phyloP scores from a whole-genome alignment of 225 moss, liverwort and hornwort species.

The Polytrichum commune region DNA sequence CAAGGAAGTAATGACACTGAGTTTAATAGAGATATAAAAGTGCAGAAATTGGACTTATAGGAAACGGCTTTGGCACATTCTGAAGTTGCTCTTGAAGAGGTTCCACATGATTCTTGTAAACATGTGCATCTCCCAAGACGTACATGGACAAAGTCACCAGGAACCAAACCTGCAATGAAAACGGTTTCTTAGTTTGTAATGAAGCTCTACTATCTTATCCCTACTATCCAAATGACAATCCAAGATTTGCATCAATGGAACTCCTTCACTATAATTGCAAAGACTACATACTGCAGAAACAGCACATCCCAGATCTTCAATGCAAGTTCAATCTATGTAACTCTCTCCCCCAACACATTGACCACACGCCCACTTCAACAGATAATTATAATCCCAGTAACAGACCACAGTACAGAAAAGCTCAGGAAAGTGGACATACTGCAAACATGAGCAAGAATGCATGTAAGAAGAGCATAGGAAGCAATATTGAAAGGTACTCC shows the following conservation, averaged over 20 bases:
- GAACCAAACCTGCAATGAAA: conserved; percentile 55
- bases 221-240: too few species aligned
- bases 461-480: conserved; percentile 89
- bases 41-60: conserved; percentile 31
- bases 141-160: conserved; percentile 93
- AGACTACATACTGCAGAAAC: too few species aligned
- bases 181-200: too few species aligned
- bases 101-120: conserved; percentile 82
- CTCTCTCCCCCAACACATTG: too few species aligned
- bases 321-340: too few species aligned
- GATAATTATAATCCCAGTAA: neutral
- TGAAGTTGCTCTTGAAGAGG: conserved; percentile 70
- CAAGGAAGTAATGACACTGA: neutral
- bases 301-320: too few species aligned
- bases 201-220: too few species aligned
- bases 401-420: neutral
- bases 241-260: too few species aligned
- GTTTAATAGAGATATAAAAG: neutral
- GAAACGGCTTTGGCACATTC: conserved; percentile 81
- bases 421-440: conserved; percentile 34
- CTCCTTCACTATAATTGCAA: too few species aligned
- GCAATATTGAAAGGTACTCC: conserved; percentile 97
- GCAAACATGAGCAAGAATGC: conserved; percentile 88
- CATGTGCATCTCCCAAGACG: conserved; percentile 87
- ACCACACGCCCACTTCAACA: too few species aligned